Evolutionary conservation across 2,329 filamentous ascomycete genomes (phyloP).

Genomic region (Colletotrichum sansevieriae): DNA sequence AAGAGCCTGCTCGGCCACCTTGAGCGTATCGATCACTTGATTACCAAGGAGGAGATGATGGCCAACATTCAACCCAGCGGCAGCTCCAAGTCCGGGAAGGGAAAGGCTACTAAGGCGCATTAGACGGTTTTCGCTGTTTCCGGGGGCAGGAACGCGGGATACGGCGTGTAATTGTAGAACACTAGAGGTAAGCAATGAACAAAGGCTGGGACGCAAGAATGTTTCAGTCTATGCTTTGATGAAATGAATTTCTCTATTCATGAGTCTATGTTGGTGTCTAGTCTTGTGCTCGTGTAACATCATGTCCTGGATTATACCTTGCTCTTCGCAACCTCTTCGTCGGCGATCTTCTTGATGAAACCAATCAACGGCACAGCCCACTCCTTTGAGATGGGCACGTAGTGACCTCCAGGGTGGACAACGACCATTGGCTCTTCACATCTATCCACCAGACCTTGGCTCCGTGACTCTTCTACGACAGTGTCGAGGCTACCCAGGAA

Average conservation of each 20-base stretch:
- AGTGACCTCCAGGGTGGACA: constrained; percentile 90
- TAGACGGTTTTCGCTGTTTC: constrained; percentile 32
- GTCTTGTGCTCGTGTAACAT: no score
- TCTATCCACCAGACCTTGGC: constrained; percentile 73
- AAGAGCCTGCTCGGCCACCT: constrained; percentile 88
- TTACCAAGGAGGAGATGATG: constrained; percentile 99
- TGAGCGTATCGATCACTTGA: constrained; percentile 95
- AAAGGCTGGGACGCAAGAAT: constrained; percentile 35
- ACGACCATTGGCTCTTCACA: constrained; percentile 68
- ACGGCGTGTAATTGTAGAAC: constrained; percentile 42
- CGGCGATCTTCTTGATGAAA: constrained; percentile 69
- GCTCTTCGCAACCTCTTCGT: constrained; percentile 43
- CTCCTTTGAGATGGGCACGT: constrained; percentile 85
- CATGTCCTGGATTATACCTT: constrained; percentile 40
- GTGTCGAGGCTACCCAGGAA: constrained; percentile 87
- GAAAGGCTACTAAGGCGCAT: constrained; percentile 55
- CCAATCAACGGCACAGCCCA: constrained; percentile 81
- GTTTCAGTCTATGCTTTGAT: constrained; percentile 37
- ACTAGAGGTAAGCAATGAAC: constrained; percentile 41
- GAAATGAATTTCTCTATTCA: constrained; percentile 10
- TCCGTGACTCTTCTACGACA: constrained; percentile 85
- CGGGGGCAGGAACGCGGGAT: constrained; percentile 6
- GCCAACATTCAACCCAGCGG: constrained; percentile 84
- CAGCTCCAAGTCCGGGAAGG: constrained; percentile 52
- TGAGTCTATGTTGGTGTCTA: constrained; percentile 33